These are phyloP conservation scores for Colletotrichum musae DNA, from an alignment of 2,329 filamentous ascomycete species.

Conservation along the genomic window DNA sequence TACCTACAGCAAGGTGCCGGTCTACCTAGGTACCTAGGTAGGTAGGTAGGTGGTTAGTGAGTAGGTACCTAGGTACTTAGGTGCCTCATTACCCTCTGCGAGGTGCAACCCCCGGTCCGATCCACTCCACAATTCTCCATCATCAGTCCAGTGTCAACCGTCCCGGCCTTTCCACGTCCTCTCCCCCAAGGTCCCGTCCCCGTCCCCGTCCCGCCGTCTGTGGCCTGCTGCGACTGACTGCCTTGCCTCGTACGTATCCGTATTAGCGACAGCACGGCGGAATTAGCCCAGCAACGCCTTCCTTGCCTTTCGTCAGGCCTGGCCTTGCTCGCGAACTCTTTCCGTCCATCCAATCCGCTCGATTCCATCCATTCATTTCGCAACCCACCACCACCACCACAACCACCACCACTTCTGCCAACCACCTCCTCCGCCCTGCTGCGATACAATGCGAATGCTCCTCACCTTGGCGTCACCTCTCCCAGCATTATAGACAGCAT, in stretches of 20 bases:
- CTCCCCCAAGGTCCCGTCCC: neutral
- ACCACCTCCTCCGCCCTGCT: conserved; percentile 25
- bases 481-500: conserved; percentile 42
- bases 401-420: conserved; percentile 25
- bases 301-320: conserved; percentile 21
- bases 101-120: conserved; percentile 22
- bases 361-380: conserved; percentile 27
- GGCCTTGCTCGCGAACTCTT: conserved; percentile 26
- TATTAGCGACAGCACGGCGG: conserved; percentile 17
- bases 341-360: conserved; percentile 33
- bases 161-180: conserved; percentile 18
- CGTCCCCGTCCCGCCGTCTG: too few species aligned
- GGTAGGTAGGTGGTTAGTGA: too few species aligned
- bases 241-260: conserved; percentile 22
- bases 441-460: conserved; percentile 41
- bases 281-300: conserved; percentile 15
- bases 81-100: neutral
- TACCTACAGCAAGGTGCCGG: too few species aligned
- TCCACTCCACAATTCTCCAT: conserved; percentile 36
- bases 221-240: conserved; percentile 10
- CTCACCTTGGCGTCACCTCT: conserved; percentile 37
- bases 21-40: too few species aligned
- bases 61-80: neutral
- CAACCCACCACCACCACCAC: conserved; percentile 24
- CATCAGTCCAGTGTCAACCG: conserved; percentile 2